Evolutionary conservation across 768 basidiomycete species (phyloP).

Genomic region (Hygrocybe coccinea): DNA sequence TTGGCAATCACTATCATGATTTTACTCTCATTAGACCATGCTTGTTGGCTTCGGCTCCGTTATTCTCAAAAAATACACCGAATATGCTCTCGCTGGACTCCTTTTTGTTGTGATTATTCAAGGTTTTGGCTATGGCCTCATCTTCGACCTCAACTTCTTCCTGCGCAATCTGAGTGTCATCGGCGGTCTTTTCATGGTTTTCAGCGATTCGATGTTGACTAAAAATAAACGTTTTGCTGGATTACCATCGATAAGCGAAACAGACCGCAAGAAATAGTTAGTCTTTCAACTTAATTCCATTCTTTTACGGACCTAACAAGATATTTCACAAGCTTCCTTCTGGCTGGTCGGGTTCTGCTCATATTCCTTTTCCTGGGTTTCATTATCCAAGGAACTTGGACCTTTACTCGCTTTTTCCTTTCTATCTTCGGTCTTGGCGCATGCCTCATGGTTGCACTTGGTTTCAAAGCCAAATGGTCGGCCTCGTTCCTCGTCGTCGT

Average conservation of each 20-base stretch:
- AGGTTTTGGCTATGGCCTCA: conserved; percentile 97
- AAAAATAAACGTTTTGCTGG: conserved; percentile 88
- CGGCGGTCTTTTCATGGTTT: conserved; percentile 98
- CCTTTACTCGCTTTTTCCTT: conserved; percentile 76
- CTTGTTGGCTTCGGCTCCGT: conserved; percentile 75
- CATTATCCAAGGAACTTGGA: conserved; percentile 91
- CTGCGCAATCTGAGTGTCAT: conserved; percentile 97
- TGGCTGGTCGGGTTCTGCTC: conserved; percentile 92
- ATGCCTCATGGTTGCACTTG: conserved; percentile 93
- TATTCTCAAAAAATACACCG: conserved; percentile 81
- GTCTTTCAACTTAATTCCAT: conserved; percentile 26
- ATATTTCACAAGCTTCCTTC: conserved; percentile 68
- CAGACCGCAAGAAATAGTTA: conserved; percentile 97
- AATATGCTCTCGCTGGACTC: conserved; percentile 86
- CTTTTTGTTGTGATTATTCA: conserved; percentile 89
- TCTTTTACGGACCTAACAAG: background rate
- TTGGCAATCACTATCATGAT: background rate
- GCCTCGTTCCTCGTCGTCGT: conserved; percentile 92
- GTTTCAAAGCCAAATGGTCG: conserved; percentile 99
- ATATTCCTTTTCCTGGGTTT: conserved; percentile 99
- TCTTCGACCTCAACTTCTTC: conserved; percentile 99
- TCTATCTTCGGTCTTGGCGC: conserved; percentile 87
- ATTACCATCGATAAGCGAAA: conserved; percentile 84
- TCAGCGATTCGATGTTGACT: conserved; percentile 90
- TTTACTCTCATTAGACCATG: conserved; percentile 68